Base-by-base conservation (phyloP, 352 stramenopile genomes). In the Globisporangium ultimum region DNA sequence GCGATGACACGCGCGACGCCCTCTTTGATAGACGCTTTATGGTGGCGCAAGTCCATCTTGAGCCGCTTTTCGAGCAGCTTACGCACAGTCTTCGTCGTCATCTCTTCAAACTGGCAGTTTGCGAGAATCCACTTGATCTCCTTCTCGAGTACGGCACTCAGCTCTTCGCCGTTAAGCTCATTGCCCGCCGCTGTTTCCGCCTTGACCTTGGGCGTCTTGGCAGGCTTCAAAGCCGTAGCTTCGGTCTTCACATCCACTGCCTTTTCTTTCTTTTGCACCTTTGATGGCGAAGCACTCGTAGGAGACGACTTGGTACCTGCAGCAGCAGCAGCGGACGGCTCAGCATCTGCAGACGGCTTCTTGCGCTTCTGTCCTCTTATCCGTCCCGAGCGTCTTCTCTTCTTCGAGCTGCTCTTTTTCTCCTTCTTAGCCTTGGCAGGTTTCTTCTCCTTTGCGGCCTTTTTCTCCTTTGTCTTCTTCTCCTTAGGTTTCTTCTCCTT, bases 1-100 rank as follows among this genome's bases (percentile, higher is more conserved):
- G 72, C 71, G 32, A 94, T 94, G 45, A 94, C 84, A 8, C 78
- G 72, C 18, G 77, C 78, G 8, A 94, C 83, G 15, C 83, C 81
- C 47, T 84, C 74, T 60, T 89, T 89, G 42, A 94, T 94, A 11
- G 72, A 75, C 9, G 76, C 67, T 56, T 91, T 91, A 56, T 93
- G 80, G 51, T 87, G 70, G 41, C 77, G 80, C 48, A 94, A 63
- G 48, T 93, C 80, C 63, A 89, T 84, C 0, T 80, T 64, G 2
- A 94, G 66, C 8, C 80, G 79, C 47, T 88, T 68, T 50, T 92
- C 79, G 0, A 94, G 68, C 58, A 89, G 43, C 54, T 91, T 89
- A 36, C 85, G 69, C 48, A 94, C 75, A 10, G 72, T 94, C 57
- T 89, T 88, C 7, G 85, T 94, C 4, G 85, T 94, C 73, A 94